Evolutionary conservation across 2,329 filamentous ascomycete genomes (phyloP).

Genomic region (Pyrenophora tritici-repentis): DNA sequence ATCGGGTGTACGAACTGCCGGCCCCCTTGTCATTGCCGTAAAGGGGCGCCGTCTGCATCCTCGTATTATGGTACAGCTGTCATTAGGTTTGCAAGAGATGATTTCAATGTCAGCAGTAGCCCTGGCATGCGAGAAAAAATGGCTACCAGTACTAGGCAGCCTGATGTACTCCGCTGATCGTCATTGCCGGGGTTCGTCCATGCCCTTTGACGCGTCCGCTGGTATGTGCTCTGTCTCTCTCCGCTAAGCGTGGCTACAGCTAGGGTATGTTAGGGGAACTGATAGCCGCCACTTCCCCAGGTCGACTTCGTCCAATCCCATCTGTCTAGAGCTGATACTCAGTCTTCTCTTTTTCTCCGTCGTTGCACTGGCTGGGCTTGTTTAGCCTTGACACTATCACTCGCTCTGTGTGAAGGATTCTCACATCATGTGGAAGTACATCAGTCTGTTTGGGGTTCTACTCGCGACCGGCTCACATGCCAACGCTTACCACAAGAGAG

Average conservation of each 20-base stretch:
- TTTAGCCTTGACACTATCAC: conserved; percentile 23
- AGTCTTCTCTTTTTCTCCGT: conserved; percentile 3
- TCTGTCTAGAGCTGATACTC: conserved; percentile 9
- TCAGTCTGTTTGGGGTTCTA: conserved; percentile 23
- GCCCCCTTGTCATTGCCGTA: neutral
- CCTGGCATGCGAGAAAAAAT: neutral
- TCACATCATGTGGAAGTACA: conserved; percentile 30
- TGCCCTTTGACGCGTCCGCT: conserved; percentile 21
- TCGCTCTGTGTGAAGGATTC: conserved; percentile 25
- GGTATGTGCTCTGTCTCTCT: conserved; percentile 22
- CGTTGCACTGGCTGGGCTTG: conserved; percentile 14
- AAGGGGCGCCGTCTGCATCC: neutral
- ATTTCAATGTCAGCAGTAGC: neutral
- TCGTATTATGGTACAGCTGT: neutral
- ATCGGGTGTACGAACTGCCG: neutral
- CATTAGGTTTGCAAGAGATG: neutral
- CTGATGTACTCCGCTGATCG: conserved; percentile 20
- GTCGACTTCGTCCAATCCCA: conserved; percentile 10
- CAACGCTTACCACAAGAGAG: conserved; percentile 15
- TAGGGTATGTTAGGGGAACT: conserved; percentile 33
- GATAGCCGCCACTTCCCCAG: conserved; percentile 22
- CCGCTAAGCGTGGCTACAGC: conserved; percentile 15
- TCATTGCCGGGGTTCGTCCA: conserved; percentile 25
- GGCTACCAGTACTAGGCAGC: conserved; percentile 1
- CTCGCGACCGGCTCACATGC: conserved; percentile 21